Percentiles rank a stretch among this genome's conserved stretches.
Conservation (phyloP, 2,329 filamentous ascomycete species). For the Aspergillus nomiae region DNA sequence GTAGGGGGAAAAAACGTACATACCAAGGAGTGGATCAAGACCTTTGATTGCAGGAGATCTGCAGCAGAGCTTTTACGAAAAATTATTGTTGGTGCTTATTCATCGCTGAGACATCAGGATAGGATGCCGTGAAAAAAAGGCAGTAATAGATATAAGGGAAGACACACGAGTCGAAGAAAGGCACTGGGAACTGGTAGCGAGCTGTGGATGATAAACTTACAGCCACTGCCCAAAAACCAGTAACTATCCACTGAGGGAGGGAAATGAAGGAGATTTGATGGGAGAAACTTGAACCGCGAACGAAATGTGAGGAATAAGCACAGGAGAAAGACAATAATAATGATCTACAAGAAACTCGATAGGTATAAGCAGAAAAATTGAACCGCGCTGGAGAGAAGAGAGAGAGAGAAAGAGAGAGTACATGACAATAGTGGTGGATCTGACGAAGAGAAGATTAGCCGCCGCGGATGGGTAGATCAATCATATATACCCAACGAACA, state of each 20-base stretch:
- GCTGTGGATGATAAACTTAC: slow-evolving; percentile 2
- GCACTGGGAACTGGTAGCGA: not conserved
- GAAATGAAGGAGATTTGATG: not conserved
- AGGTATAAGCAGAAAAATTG: not conserved
- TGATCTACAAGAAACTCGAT: not conserved
- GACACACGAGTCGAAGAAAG: not conserved
- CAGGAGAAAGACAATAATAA: not conserved
- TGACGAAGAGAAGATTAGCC: not conserved
- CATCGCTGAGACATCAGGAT: slow-evolving; percentile 29
- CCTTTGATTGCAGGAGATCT: slow-evolving; percentile 29
- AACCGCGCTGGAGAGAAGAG: not conserved
- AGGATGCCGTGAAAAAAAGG: not conserved
- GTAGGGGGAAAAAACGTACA: slow-evolving; percentile 11
- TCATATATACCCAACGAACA: slow-evolving; percentile 1
- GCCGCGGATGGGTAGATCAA: not conserved
- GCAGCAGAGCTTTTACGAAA: slow-evolving; percentile 20
- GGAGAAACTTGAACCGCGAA: not conserved
- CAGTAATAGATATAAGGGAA: not conserved
- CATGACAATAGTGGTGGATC: not conserved
- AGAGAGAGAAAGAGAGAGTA: not conserved
- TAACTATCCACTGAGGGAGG: not conserved
- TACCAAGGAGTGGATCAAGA: slow-evolving; percentile 30
- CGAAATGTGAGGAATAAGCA: not conserved
- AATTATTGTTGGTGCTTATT: slow-evolving; percentile 21
- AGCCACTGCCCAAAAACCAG: not conserved